Evolutionary conservation across 257 asterid genomes (phyloP).

Genomic region (Nicotiana noctiflora): DNA sequence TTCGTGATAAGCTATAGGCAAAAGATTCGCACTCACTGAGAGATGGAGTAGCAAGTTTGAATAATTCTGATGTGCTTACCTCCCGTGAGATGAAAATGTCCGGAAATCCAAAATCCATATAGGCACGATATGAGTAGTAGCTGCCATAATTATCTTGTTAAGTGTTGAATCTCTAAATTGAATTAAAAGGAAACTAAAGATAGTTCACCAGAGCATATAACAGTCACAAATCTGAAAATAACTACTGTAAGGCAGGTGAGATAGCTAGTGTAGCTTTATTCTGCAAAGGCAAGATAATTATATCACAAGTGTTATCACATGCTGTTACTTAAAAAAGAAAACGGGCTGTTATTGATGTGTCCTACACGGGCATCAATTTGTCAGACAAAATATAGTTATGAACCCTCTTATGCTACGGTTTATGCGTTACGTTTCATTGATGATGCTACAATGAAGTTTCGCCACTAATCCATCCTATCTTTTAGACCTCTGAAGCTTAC

Average conservation of each 20-base stretch:
- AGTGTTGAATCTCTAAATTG: neutral
- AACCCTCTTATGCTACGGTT: neutral
- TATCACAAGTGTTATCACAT: neutral
- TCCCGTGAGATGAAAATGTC: constrained; percentile 93
- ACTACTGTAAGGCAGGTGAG: neutral
- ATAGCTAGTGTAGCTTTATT: neutral
- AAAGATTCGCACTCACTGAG: neutral
- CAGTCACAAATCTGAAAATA: neutral
- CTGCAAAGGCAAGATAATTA: neutral
- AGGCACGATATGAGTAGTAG: constrained; percentile 84
- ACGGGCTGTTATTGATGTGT: neutral
- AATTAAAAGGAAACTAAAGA: neutral
- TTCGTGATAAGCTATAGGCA: neutral
- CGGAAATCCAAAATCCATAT: constrained; percentile 85
- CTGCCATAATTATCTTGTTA: constrained; percentile 37
- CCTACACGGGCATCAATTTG: neutral
- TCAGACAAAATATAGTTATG: neutral
- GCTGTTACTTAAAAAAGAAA: neutral
- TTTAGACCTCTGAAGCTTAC: neutral
- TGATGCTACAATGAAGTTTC: neutral
- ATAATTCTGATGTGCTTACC: constrained; percentile 35
- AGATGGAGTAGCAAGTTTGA: neutral
- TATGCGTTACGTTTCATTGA: neutral
- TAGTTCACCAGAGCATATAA: neutral
- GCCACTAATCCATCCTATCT: neutral